These are phyloP conservation scores for Diaporthe ampelina DNA, from an alignment of 2,329 filamentous ascomycete species.

Conservation along the genomic window DNA sequence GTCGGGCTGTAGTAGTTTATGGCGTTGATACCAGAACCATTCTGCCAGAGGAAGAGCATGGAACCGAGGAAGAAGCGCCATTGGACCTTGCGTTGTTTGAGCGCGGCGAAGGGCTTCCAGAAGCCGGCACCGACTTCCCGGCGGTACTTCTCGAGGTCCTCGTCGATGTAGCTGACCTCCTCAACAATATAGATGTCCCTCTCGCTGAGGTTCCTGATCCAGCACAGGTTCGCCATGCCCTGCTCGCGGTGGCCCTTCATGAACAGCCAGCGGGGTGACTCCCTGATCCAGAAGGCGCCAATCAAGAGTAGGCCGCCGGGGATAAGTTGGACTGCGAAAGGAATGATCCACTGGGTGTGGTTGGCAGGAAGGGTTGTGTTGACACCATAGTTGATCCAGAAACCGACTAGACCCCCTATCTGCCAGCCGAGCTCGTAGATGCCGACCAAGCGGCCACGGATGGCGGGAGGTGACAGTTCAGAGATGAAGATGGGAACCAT, in stretches of 20 bases:
- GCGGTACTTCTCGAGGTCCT: conserved; percentile 75
- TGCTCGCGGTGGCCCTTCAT: conserved; percentile 71
- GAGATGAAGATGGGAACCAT: conserved; percentile 75
- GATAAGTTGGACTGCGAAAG: conserved; percentile 76
- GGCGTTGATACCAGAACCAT: conserved; percentile 82
- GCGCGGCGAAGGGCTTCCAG: conserved; percentile 78
- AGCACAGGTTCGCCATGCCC: conserved; percentile 71
- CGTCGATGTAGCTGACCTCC: conserved; percentile 79
- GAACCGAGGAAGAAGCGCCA: conserved; percentile 82
- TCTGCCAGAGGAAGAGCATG: conserved; percentile 85
- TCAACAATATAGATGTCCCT: conserved; percentile 78
- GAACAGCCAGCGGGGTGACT: conserved; percentile 80
- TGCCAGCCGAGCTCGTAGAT: conserved; percentile 78
- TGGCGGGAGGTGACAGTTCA: conserved; percentile 71
- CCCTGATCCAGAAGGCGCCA: conserved; percentile 71
- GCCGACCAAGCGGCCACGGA: conserved; percentile 75
- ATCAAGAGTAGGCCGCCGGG: conserved; percentile 73
- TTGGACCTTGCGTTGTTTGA: conserved; percentile 69
- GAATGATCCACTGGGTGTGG: conserved; percentile 73
- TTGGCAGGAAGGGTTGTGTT: conserved; percentile 61
- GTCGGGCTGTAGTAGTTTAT: conserved; percentile 83
- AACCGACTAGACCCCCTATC: conserved; percentile 73
- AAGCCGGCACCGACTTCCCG: conserved; percentile 77
- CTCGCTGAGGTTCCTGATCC: conserved; percentile 71
- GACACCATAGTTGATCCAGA: conserved; percentile 77